Evolutionary conservation across 2,329 filamentous ascomycete species (phyloP), one percentile per base, ranked within the genome.

Genomic region (Paraconiothyrium sp.): DNA sequence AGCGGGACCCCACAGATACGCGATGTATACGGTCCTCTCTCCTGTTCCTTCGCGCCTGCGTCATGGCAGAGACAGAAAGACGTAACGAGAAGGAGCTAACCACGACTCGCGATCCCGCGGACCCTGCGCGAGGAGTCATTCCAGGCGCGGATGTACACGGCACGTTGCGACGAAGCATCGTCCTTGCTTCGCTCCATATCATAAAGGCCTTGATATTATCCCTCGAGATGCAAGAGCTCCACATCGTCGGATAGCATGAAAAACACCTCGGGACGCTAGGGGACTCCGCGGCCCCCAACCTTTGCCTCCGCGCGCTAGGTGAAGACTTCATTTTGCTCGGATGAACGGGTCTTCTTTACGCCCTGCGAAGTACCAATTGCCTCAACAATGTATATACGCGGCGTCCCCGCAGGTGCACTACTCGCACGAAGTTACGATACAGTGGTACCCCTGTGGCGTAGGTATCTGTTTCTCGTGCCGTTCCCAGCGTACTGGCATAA

Each of bases 31-130:
- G 24, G 20, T 22, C 27, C 20, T 30, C 47, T 50, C 9, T 51
- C 48, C 32, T 37, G 14, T 37, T 51, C 48, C 48, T 51, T 51
- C 48, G 48, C 20, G 48, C 32, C n/a, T 20, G 7, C 32, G 8
- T 22, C 47, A 30, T n/a, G 41, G 41, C n/a, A 22, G 27, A 30
- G 27, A 6, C 27, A 14, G 13, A 13, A 39, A 39, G 37, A 14
- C 37, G 6, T 16, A 7, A 16, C 46, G 13, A 48, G 24, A 32
- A 48, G 24, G 30, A 32, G 46, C 6, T 48, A 16, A 4, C 1
- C 24, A n/a, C 46, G 24, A 48, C 46, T 30, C 46, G 10, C 14
- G 3, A 30, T 30, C 20, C 14, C 7, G 20, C 30, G 22, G 46
- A 24, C 14, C 46, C 5, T 32, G 41, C n/a, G 14, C 24, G 24